A percentile compares a stretch with the other conserved stretches of the same genome.
phyloP scores from a whole-genome alignment of 73 alveolate genomes.

The Paramecium sonneborni region DNA sequence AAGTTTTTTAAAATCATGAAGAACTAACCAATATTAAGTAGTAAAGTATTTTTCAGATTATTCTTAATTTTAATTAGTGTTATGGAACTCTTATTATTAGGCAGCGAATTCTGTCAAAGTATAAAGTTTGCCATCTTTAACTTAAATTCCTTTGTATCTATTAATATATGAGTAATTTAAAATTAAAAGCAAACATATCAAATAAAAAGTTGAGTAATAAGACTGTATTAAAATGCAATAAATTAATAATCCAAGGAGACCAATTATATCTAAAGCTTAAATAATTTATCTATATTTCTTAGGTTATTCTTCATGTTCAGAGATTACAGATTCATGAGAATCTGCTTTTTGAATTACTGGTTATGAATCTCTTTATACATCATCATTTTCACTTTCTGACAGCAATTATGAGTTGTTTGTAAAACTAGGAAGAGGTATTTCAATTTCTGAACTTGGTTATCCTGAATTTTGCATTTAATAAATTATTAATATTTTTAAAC shows the following conservation, averaged over 20 bases:
- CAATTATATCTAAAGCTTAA: neutral
- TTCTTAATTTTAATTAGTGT: neutral
- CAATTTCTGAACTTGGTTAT: neutral
- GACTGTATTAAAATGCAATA: constrained; percentile 39
- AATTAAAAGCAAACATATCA: neutral
- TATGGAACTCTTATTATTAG: neutral
- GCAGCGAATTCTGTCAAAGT: neutral
- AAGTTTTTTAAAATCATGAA: neutral
- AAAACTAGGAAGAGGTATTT: neutral
- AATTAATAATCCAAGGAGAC: constrained; percentile 1
- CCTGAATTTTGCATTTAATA: neutral
- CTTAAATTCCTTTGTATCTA: neutral
- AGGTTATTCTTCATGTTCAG: neutral
- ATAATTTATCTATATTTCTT: neutral
- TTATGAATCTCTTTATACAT: neutral
- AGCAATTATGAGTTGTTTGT: neutral
- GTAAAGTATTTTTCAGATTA: neutral
- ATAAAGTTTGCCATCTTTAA: neutral
- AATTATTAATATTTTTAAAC: neutral
- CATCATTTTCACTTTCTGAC: neutral
- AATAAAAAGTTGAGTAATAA: constrained; percentile 6
- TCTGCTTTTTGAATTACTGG: neutral
- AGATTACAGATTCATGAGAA: neutral
- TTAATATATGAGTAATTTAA: constrained; percentile 32
- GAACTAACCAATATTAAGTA: neutral